Base-by-base conservation (phyloP, 2,329 filamentous ascomycete species). In the Raffaelea albimanens region DNA sequence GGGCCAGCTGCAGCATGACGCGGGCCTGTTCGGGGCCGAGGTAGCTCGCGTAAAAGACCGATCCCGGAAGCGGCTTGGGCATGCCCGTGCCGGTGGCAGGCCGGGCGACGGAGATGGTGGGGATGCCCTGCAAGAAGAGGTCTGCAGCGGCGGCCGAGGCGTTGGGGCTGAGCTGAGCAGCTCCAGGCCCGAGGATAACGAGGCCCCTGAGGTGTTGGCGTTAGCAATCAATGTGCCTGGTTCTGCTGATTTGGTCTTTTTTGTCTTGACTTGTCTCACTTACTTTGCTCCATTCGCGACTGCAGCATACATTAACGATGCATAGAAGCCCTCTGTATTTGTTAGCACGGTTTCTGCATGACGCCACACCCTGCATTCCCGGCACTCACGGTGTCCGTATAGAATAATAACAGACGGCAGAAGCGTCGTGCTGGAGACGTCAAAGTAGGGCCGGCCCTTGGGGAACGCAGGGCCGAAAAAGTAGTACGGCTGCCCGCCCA, bases 401-500 rank as follows among this genome's bases (percentile, higher is more conserved):
- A 80, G 57, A 22, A 80, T 72, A 50, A 77, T 73, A 19, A 80
- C 73, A 49, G 72, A 64, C 0, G 76, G 75, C 22, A 81, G 65
- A 4, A 53, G 55, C 0, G 60, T 62, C 5, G 63, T 50, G 3
- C 57, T 54, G 25, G 56, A 56, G 43, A 71, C 61, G 55, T 65
- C 63, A 54, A 69, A 75, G 51, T 68, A 60, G 43, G 62, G 57
- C 56, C 70, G 68, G 44, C 69, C 67, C 23, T 70, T 60, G 11
- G 78, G 72, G 33, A 66, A 62, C 2, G 68, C 64, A 0, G 78
- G 66, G 10, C 67, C 67, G 55, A 70, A 82, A 66, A 73, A 82
- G 66, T 80, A 83, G 55, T 74, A 71, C 0, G 79, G 76, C 36
- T 71, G 66, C 47, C 78, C 67, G 54, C 78, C 72, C 55, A 80